Evolutionary conservation across 1,284 basidiomycete species (phyloP).

Genomic region (Stygiomarasmius scandens): DNA sequence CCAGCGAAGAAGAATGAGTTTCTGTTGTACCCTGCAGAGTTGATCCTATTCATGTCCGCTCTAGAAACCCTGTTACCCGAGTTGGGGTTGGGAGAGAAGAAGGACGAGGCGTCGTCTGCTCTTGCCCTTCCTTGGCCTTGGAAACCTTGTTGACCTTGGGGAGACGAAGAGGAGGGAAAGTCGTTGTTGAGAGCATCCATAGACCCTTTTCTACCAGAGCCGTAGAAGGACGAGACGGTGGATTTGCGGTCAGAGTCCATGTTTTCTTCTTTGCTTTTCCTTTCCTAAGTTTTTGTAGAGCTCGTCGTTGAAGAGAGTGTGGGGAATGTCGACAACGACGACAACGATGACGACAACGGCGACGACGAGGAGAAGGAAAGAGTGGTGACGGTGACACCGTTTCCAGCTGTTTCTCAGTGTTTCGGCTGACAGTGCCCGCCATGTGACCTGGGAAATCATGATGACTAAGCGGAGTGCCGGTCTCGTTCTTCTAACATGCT

Average conservation of each 20-base stretch:
- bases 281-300: no score
- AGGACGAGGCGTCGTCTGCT: constrained; percentile 69
- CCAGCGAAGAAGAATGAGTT: constrained; percentile 66
- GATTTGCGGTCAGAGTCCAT: constrained; percentile 71
- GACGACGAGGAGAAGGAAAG: no score
- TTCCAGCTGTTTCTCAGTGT: no score
- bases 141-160: constrained; percentile 11
- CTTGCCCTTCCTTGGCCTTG: no score
- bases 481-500: no score
- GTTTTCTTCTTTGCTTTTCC: neutral
- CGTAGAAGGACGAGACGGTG: constrained; percentile 77
- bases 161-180: constrained; percentile 40
- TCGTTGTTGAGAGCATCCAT: constrained; percentile 62
- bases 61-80: constrained; percentile 28
- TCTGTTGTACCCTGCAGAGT: constrained; percentile 66
- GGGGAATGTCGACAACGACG: no score
- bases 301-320: no score
- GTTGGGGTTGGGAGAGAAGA: constrained; percentile 50
- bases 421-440: no score
- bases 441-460: no score
- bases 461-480: no score
- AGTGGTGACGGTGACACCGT: no score
- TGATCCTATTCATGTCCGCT: constrained; percentile 26
- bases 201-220: constrained; percentile 58
- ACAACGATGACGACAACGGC: neutral